Base-by-base conservation (phyloP, 2,329 filamentous ascomycete species). In the Xylaria sp. region DNA sequence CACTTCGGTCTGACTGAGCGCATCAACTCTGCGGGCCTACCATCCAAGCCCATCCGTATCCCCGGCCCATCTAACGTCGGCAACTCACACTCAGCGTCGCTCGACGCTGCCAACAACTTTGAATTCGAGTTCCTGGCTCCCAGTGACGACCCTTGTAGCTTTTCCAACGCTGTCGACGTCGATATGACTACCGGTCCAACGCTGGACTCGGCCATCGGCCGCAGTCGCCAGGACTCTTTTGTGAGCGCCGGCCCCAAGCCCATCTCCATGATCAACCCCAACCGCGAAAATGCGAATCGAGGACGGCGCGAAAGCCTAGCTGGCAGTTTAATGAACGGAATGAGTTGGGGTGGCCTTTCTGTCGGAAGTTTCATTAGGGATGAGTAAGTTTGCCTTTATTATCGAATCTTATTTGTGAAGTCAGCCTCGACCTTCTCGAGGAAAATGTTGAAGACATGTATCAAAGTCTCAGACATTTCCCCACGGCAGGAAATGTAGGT, bases 351-450 rank as follows among this genome's bases (percentile, higher is more conserved):
- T 78, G 95, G 94, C 73, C 90, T 97, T 69, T 98, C 95, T 9
- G 93, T 98, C 73, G 95, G 95, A 71, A 98, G 95, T 78, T 98
- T 97, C 86, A 96, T 99, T 81, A 89, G 93, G 81, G 95, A 99
- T 83, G 96, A 99, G 96, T 99, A 90, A 90, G 95, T 91, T 55
- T 13, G 31, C 55, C 31, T 41, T 59, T 36, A 33, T 65, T 64
- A 39, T 68, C 56, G 8, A 25, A 63, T 31, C 62, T 56, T 58
- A 25, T 63, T 63, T 51, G 41, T 13, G 36, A 18, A 49, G 41
- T 23, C n/a, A 31, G 25, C 15, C 31, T 51, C 12, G 18, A 39
- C 15, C 23, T 46, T 33, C 20, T 41, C 52, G 33, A 55, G 20
- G n/a, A 33, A 36, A 36, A 28, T 18, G 13, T 58, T 33, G 51